Base-by-base conservation (phyloP, 2,329 filamentous ascomycete species). In the Alternaria tenuissima region DNA sequence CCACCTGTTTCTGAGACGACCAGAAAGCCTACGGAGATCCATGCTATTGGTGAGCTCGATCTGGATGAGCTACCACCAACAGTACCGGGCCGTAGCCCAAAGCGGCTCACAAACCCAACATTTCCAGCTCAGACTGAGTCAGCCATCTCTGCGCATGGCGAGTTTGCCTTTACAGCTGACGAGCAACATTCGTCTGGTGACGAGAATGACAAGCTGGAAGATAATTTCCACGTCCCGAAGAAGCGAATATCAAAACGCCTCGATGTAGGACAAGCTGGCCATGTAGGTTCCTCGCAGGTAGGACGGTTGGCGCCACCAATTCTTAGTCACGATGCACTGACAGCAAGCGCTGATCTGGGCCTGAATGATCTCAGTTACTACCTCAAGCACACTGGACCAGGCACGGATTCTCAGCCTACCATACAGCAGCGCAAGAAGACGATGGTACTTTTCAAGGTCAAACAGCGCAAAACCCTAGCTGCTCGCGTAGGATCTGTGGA, bases 231-330 rank as follows among this genome's bases (percentile, higher is more conserved):
- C 20, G 39, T 64, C 42, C 46, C 58, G 16, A 63, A 66, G 46
- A 54, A 67, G 52, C 62, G 64, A 26, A 47, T 30, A 11, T 51
- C 48, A 36, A 47, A 36, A 51, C 46, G 48, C 43, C 28, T 34
- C 16, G 57, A 41, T 12, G 51, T 66, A 22, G 62, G 56, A 59
- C 65, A 69, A 24, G 55, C 69, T 44, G 64, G 61, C 5, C 59
- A 52, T 52, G 62, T 62, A 24, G 71, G 64, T 9, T 69, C 67
- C n/a, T 56, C 69, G 3, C 62, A 61, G 18, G 42, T 69, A 20
- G 70, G 71, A 46, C 61, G 68, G 38, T 64, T 75, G 60, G 75
- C 75, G 26, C 75, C 75, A 48, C 72, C 70, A 8, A 76, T 77
- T n/a, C 69, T 73, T 22, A 66, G 69, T 28, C 73, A 77, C 28